These are phyloP conservation scores for Dioscorea alata DNA, from an alignment of 106 monocot species.

Conservation along the genomic window DNA sequence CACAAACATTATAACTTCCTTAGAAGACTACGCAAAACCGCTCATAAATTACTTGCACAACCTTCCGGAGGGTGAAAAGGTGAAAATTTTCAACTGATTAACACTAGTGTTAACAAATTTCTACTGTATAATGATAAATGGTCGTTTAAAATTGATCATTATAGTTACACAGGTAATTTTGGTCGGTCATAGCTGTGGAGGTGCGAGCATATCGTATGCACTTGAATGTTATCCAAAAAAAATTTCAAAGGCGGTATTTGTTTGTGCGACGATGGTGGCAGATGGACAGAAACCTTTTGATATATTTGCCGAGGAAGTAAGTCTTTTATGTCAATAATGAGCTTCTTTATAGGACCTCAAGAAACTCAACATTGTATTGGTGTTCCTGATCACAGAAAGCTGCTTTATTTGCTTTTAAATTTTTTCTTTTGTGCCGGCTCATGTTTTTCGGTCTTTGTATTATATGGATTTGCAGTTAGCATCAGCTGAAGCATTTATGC, in stretches of 20 bases:
- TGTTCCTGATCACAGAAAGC: background rate
- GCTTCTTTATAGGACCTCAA: no score
- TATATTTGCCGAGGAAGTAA: constrained; percentile 64
- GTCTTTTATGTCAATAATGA: background rate
- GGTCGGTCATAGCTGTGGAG: constrained; percentile 96
- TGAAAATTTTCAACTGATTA: constrained; percentile 1
- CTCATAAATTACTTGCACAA: constrained; percentile 56
- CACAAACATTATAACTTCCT: constrained; percentile 43
- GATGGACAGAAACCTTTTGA: constrained; percentile 91
- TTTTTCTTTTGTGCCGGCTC: background rate
- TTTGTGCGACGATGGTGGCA: constrained; percentile 80
- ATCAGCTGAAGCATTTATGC: constrained; percentile 70
- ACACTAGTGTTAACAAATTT: no score
- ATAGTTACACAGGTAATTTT: constrained; percentile 61
- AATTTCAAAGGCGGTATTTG: constrained; percentile 83
- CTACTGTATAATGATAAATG: no score
- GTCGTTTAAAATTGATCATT: constrained; percentile 5
- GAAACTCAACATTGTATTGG: no score
- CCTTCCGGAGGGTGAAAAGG: constrained; percentile 74
- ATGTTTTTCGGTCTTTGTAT: no score
- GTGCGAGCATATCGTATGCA: constrained; percentile 79
- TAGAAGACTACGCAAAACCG: constrained; percentile 76
- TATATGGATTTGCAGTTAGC: constrained; percentile 39
- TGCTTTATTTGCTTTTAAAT: background rate
- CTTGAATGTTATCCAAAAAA: constrained; percentile 58